Conservation (phyloP, 2,329 filamentous ascomycete genomes). For the Albifimbria verrucaria region DNA sequence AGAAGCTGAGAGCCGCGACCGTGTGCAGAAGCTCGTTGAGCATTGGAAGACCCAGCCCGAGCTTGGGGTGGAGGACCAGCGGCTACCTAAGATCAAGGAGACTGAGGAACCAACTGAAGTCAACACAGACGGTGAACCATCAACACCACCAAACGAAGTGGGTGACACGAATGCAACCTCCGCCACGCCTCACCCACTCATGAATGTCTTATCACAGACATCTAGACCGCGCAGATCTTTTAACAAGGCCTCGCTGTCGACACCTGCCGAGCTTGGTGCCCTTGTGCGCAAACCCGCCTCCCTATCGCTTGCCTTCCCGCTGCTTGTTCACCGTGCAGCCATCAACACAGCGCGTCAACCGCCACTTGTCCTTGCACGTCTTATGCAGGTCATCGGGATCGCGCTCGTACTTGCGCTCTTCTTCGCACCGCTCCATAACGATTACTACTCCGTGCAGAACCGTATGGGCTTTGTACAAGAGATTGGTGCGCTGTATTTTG, state of each 20-base stretch:
- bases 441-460: conserved; percentile 70
- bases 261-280: conserved; percentile 69
- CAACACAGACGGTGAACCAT: neutral
- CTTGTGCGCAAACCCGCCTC: conserved; percentile 61
- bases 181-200: conserved; percentile 3
- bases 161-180: neutral
- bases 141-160: conserved; percentile 4
- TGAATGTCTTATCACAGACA: conserved; percentile 4
- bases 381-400: conserved; percentile 64
- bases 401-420: conserved; percentile 63
- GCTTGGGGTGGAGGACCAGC: conserved; percentile 9
- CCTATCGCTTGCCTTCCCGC: conserved; percentile 60
- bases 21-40: conserved; percentile 59
- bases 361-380: conserved; percentile 59
- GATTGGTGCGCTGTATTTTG: conserved; percentile 67
- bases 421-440: conserved; percentile 66
- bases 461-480: conserved; percentile 72
- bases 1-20: conserved; percentile 60
- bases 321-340: conserved; percentile 63
- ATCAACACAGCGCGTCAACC: conserved; percentile 70
- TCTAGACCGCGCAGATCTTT: conserved; percentile 35
- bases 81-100: conserved; percentile 26
- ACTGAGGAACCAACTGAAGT: conserved; percentile 18
- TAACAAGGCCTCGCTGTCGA: conserved; percentile 49
- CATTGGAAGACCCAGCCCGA: conserved; percentile 42